These are phyloP conservation scores for Bisporella sp. DNA, from an alignment of 2,329 filamentous ascomycete species.

Conservation along the genomic window DNA sequence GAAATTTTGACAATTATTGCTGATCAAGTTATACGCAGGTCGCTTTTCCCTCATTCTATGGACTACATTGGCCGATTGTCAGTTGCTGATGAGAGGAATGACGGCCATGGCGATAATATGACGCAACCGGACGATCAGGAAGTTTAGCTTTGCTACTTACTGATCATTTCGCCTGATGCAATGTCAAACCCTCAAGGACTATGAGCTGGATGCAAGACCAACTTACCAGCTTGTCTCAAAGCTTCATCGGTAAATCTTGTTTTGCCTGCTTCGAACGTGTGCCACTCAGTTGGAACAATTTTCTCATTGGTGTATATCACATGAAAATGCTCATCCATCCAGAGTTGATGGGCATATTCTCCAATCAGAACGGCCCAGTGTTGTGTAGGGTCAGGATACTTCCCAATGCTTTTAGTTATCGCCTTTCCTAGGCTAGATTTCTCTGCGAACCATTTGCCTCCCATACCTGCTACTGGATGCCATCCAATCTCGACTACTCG, in stretches of 20 bases:
- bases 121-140: too few species aligned
- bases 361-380: slow-evolving; percentile 54
- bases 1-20: slow-evolving; percentile 54
- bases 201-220: neutral
- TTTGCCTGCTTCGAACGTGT: slow-evolving; percentile 42
- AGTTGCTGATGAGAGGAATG: too few species aligned
- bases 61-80: slow-evolving; percentile 28
- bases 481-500: slow-evolving; percentile 47
- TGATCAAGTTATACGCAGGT: slow-evolving; percentile 50
- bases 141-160: too few species aligned
- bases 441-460: slow-evolving; percentile 52
- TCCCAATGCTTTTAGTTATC: slow-evolving; percentile 47
- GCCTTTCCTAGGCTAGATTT: slow-evolving; percentile 46
- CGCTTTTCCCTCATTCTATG: slow-evolving; percentile 41
- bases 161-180: slow-evolving; percentile 37
- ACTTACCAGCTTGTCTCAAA: slow-evolving; percentile 39
- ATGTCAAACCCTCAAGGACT: neutral
- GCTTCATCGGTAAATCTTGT: slow-evolving; percentile 50
- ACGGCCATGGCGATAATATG: too few species aligned
- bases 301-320: slow-evolving; percentile 49
- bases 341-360: slow-evolving; percentile 49
- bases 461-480: slow-evolving; percentile 50
- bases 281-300: slow-evolving; percentile 40
- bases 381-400: slow-evolving; percentile 51
- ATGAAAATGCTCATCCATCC: slow-evolving; percentile 53